phyloP scores from a whole-genome alignment of 805 yeast genomes.

The Jamesozyma lodderae region DNA sequence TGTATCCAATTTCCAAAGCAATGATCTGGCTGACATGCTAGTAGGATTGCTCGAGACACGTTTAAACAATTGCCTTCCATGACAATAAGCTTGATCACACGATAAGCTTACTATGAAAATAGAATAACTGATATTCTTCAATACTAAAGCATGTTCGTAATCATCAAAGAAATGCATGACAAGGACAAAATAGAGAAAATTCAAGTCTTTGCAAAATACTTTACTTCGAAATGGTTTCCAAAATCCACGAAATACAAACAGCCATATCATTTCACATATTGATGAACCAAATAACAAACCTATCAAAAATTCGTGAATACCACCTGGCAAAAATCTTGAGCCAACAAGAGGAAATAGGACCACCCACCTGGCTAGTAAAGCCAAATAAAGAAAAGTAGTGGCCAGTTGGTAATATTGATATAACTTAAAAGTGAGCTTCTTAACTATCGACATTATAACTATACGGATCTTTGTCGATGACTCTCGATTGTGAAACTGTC shows the following conservation, averaged over 20 bases:
- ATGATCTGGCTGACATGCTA: not conserved
- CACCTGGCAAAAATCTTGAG: constrained; percentile 55
- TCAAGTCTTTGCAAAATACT: constrained; percentile 20
- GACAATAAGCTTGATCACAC: constrained; percentile 22
- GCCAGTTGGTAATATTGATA: constrained; percentile 26
- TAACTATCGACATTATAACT: not conserved
- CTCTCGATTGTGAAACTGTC: not conserved
- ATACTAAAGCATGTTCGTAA: constrained; percentile 26
- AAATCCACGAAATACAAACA: constrained; percentile 18
- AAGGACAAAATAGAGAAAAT: constrained; percentile 23
- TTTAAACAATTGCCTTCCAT: constrained; percentile 25
- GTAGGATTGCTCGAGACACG: not conserved
- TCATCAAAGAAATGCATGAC: constrained; percentile 26
- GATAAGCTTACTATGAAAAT: constrained; percentile 22
- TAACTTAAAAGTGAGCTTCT: constrained; percentile 10
- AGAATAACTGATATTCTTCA: constrained; percentile 27
- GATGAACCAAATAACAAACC: constrained; percentile 18
- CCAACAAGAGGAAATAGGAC: constrained; percentile 59
- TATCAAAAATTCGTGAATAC: constrained; percentile 55
- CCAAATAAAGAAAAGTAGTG: constrained; percentile 17
- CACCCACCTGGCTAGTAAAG: constrained; percentile 36
- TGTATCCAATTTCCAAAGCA: constrained; percentile 16
- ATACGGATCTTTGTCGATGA: not conserved
- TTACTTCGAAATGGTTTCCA: constrained; percentile 10
- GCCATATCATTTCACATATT: constrained; percentile 20